Evolutionary conservation across 495 filamentous ascomycete genomes (phyloP).

Genomic region (Antarctomyces pellizariae): DNA sequence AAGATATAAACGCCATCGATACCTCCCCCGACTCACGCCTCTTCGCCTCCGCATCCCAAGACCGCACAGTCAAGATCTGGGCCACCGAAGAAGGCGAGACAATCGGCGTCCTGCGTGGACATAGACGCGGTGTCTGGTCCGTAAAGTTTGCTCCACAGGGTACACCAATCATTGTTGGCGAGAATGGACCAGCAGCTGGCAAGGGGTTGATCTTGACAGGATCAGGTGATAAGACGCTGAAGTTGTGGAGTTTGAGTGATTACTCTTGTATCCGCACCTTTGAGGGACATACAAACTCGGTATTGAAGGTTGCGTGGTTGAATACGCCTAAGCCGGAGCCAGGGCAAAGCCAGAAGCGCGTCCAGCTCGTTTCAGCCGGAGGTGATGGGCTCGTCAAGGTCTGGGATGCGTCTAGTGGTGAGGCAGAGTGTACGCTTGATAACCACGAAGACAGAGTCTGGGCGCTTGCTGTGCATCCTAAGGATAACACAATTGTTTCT

Average conservation of each 20-base stretch:
- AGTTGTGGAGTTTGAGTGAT: constrained; percentile 82
- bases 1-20: constrained; percentile 92
- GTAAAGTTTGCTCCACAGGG: constrained; percentile 65
- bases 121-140: constrained; percentile 86
- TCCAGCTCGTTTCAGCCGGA: constrained; percentile 62
- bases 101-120: constrained; percentile 71
- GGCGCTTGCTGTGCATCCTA: constrained; percentile 55
- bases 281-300: constrained; percentile 87
- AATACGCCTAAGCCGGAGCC: constrained; percentile 29
- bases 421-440: constrained; percentile 69
- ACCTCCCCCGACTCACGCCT: constrained; percentile 40
- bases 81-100: constrained; percentile 68
- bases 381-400: constrained; percentile 94
- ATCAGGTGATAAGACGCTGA: constrained; percentile 84
- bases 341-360: constrained; percentile 23
- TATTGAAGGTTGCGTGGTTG: constrained; percentile 84
- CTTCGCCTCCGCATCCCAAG: constrained; percentile 90
- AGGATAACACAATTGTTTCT: constrained; percentile 49
- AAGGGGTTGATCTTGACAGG: constrained; percentile 69
- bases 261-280: constrained; percentile 86
- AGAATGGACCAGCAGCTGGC: constrained; percentile 36
- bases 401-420: constrained; percentile 66
- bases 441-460: constrained; percentile 91
- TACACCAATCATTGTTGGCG: constrained; percentile 45
- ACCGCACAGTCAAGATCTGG: constrained; percentile 94